Base-by-base conservation (phyloP, 1,284 basidiomycete species). In the Ganoderma lingzhi region DNA sequence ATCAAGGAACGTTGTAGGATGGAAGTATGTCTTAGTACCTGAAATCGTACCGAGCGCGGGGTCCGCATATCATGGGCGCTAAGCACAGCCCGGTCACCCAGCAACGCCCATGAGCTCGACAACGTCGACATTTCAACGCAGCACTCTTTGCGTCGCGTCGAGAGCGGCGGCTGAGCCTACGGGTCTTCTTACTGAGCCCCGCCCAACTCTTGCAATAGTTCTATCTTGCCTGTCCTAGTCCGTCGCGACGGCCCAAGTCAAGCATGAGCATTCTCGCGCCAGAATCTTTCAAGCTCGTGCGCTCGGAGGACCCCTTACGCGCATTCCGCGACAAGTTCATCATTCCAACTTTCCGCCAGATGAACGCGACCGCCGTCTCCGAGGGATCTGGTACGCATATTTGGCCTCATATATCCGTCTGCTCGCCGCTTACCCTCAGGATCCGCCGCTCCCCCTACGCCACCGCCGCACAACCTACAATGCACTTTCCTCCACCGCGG, bases 291-390 rank as follows among this genome's bases (percentile, higher is more conserved):
- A 77, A 74, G 73, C 71, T 73, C 51, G 45, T 74, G 37, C 68
- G 70, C 30, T 63, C 64, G 42, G 69, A 76, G 15, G 77, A 78
- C 61, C 69, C 71, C 2, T 69, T 78, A 45, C 41, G 63, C 62
- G 68, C 67, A 37, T 74, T 75, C 63, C 83, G 84, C 63, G 79
- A 84, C 71, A 85, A 91, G 70, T 94, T 94, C 77, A 75, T 86
- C 64, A 75, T 92, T 64, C 93, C 93, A 64, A 87, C 86, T 4
- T 90, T 91, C 79, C 80, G 76, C 15, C 82, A 86, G 67, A 84
- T 91, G 69, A 85, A 85, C 63, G 87, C 88, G 23, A 80, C 80
- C 58, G 78, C 79, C 59, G 80, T 84, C 44, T 70, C 81, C 45
- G 81, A 84, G 69, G 80, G 81, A 0, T 72, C 76, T 55, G 79